phyloP scores from a whole-genome alignment of 208 protist genomes.

The Trypanosoma theileri region DNA sequence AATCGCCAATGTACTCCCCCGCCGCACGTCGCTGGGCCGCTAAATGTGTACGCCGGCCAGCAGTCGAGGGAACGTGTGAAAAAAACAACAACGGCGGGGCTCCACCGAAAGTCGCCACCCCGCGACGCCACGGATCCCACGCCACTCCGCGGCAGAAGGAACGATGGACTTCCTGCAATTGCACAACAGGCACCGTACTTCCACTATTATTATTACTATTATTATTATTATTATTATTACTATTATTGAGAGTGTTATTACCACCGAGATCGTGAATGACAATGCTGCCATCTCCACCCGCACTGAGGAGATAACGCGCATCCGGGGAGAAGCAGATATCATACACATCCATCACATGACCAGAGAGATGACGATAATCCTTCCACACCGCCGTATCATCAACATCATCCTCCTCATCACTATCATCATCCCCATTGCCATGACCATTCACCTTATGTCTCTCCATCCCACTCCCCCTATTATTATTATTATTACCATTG shows the following conservation, averaged over 20 bases:
- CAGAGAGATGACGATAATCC: conserved; percentile 79
- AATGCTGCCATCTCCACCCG: conserved; percentile 72
- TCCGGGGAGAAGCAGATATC: conserved; percentile 86
- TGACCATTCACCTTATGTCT: too few species aligned
- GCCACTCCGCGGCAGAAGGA: conserved; percentile 86
- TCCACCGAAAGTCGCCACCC: conserved; percentile 65
- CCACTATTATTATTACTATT: too few species aligned
- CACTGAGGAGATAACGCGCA: conserved; percentile 78
- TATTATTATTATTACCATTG: not conserved
- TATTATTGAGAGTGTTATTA: too few species aligned
- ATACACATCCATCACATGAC: conserved; percentile 85
- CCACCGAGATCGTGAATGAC: conserved; percentile 78
- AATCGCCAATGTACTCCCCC: conserved; percentile 77
- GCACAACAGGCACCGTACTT: conserved; percentile 64
- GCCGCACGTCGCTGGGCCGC: conserved; percentile 55
- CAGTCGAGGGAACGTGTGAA: conserved; percentile 41
- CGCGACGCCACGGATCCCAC: conserved; percentile 83
- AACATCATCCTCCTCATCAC: not conserved
- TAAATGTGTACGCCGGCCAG: conserved; percentile 42
- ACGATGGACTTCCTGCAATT: conserved; percentile 63
- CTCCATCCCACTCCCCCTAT: not conserved
- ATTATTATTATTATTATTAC: too few species aligned
- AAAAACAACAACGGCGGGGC: conserved; percentile 74
- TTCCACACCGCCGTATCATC: conserved; percentile 80
- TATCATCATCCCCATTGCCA: too few species aligned